Evolutionary conservation across 257 asterid species (phyloP), one percentile per base, ranked within the genome.

Genomic region (Echites panduratus): DNA sequence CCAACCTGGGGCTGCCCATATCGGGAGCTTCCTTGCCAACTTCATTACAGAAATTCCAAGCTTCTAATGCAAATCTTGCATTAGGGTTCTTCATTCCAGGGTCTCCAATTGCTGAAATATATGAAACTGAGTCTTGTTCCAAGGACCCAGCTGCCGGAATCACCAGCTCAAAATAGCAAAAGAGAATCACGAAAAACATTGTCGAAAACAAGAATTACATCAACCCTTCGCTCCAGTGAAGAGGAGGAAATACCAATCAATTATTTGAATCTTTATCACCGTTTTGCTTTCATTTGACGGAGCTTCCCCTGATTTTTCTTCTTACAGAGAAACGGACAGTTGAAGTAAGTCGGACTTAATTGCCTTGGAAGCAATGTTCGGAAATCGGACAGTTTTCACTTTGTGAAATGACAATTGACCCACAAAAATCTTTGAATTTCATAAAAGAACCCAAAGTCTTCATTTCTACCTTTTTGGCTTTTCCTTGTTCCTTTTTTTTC

Each of bases 41-140:
- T 82, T 91, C 97, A 74, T 89, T 89, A 77, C 97, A 91, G 86
- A 91, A 91, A 83, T 91, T 89, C 96, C 97, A 91, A 73, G 93
- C 96, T 85, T 91, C 97, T 12, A 89, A 78, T 40, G 83, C 97
- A 74, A 89, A 91, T 83, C 97, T 86, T 14, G 95, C 65, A 88
- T 85, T 82, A n/a, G 96, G 95, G 88, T 71, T 85, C 77, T 80
- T 88, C 96, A 91, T 89, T 54, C 89, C 97, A 29, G 97, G 93
- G 74, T 91, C 96, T 16, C 97, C 97, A 62, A 88, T 73, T 56
- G 78, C 95, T 27, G 96, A 89, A 10, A 73, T 84, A 76, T 84
- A 85, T 10, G 86, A 72, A 72, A 24, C 32, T 2, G 57, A 71
- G 68, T 52, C 79, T 74, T 78, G 76, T 2, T 58, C 73, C 35